Base-by-base conservation (phyloP, 2,329 filamentous ascomycete species). In the Aspergillus oerlinghausenensis region DNA sequence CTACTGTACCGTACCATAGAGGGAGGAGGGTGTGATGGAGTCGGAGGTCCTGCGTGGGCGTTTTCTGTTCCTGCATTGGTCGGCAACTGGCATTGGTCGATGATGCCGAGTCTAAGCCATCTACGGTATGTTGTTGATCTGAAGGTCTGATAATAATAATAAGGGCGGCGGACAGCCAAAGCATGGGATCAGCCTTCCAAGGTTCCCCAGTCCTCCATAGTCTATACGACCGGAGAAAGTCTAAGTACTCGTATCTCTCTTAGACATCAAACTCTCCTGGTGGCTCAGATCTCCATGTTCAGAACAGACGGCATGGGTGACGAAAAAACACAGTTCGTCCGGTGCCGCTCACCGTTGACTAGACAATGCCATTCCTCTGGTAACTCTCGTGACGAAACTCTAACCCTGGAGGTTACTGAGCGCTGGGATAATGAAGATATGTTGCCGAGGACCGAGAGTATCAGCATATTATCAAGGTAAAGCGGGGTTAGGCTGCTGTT, bases 151-250 rank as follows among this genome's bases (percentile, higher is more conserved):
- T 26, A 26, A 26, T 26, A 26, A 26, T 26, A 26, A 26, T 7
- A 26, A 1, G 6, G 25, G 25, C 25, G 5, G 5, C 6, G 25
- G 25, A 10, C 28, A 29, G 28, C 28, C 29, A 4, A 35, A 55
- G 55, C 50, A 55, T 61, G 53, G 56, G 60, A 55, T 55, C 56
- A 56, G 60, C 49, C 28, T 49, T 49, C 54, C 52, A 58, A 63
- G 57, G 55, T 60, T 50, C 60, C 52, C 50, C 23, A 47, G 32
- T 38, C 32, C 32, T 17, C 32, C 32, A 38, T 38, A 38, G 32
- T 47, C 35, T 14, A 26, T 28, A 11, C n/a, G 26, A 26, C 51
- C 32, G 40, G 51, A 19, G 49, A n/a, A 21, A 50, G 11, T 11
- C 10, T 45, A 28, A 38, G 26, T 11, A 8, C 26, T 52, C 47